Base-by-base conservation (phyloP, 2,329 filamentous ascomycete species). In the Helicocarpus griseus region DNA sequence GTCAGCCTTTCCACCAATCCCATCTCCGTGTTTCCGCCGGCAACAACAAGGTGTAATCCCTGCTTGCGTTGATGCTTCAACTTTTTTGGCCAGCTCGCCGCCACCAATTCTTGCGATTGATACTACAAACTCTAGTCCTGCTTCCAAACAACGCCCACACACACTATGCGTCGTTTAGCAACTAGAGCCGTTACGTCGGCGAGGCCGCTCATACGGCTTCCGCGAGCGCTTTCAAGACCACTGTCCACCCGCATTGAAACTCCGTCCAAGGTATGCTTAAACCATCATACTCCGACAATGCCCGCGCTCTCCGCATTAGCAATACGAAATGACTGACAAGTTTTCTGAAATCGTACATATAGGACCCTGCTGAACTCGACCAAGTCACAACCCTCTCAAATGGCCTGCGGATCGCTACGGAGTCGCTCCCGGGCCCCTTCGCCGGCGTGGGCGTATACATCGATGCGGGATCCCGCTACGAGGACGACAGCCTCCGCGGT, bases 381-480 rank as follows among this genome's bases (percentile, higher is more conserved):
- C 77, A 85, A 58, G 85, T 97, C 62, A 95, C 90, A 6, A 90
- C 85, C 1, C 81, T 98, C 14, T 76, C 89, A 47, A 98, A 98
- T 78, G 93, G 93, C 64, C 75, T 98, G 58, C 87, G 91, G 53
- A 89, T 98, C 53, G 93, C 93, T 22, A 95, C 91, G 41, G 93
- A 98, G 68, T 89, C 90, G 52, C 79, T 97, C 9, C 90, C 91
- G 1, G 93, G 93, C 39, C 90, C 90, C 60, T 98, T 98, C 69
- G 87, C 90, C 3, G 93, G 89, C 48, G 86, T 98, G 14, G 93
- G 93, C 41, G 89, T 97, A 56, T 98, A 96, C 72, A 82, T 98
- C 64, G 90, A 97, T 68, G 89, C 89, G 28, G 93, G 93, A 14
- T 97, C 93, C 50, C 82, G 93, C 59, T 97, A 93, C 73, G 93